Percentiles rank a stretch among this genome's conserved stretches.
These are phyloP conservation scores for Aureobasidium melanogenum DNA, from an alignment of 2,329 filamentous ascomycete genomes.

Conservation along the genomic window DNA sequence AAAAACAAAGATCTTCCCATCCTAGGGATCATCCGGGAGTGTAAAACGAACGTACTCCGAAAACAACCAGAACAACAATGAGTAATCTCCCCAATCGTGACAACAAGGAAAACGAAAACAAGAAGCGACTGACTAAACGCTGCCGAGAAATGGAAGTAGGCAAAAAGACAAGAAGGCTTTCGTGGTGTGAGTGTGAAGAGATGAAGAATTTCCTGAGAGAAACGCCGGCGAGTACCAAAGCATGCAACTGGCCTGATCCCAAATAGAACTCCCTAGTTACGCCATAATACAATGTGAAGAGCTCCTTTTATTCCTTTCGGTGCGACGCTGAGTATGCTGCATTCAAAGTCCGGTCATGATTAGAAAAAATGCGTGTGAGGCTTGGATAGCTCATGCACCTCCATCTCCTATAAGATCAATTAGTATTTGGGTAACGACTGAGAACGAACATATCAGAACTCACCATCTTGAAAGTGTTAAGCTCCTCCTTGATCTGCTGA, in stretches of 20 bases:
- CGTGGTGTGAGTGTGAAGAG: neutral
- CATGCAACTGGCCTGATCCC: constrained; percentile 8
- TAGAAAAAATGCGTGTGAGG: constrained; percentile 99
- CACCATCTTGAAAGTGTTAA: constrained; percentile 99
- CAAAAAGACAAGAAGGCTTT: neutral
- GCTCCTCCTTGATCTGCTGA: constrained; percentile 98
- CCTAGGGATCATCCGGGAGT: neutral
- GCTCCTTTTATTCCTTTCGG: constrained; percentile 1
- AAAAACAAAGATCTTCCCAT: constrained; percentile 9
- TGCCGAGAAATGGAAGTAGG: constrained; percentile 1
- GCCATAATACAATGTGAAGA: constrained; percentile 12
- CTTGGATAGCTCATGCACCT: constrained; percentile 97
- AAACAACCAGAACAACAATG: constrained; percentile 10
- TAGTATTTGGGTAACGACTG: constrained; percentile 24
- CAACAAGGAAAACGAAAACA: neutral
- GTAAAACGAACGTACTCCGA: constrained; percentile 3
- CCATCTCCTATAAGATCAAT: constrained; percentile 74
- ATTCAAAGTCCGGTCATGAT: constrained; percentile 34
- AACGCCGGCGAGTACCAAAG: constrained; percentile 8
- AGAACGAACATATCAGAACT: constrained; percentile 24
- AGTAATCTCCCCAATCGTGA: neutral
- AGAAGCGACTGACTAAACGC: constrained; percentile 11
- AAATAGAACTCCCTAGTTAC: constrained; percentile 4
- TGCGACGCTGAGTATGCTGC: constrained; percentile 11
- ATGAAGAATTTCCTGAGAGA: constrained; percentile 9